Evolutionary conservation across 2,329 filamentous ascomycete species (phyloP).

Genomic region (Aspergillus neotritici): DNA sequence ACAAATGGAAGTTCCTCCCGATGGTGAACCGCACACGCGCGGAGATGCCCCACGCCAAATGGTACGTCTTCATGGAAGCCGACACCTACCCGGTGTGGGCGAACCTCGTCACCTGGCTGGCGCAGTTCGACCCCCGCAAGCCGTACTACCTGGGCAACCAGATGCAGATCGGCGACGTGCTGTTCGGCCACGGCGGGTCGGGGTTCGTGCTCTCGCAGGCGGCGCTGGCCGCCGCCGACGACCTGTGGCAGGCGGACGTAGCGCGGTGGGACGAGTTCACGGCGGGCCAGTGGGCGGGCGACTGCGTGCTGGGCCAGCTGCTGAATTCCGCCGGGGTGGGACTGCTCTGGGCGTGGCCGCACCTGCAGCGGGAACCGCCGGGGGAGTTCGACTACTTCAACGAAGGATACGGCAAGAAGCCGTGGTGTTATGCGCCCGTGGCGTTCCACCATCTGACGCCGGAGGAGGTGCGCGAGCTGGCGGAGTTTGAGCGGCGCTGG

Average conservation of each 20-base stretch:
- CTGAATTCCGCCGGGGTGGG: constrained; percentile 39
- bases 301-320: constrained; percentile 44
- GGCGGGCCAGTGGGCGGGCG: constrained; percentile 41
- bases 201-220: constrained; percentile 47
- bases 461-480: constrained; percentile 38
- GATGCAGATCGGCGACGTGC: constrained; percentile 43
- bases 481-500: constrained; percentile 33
- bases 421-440: constrained; percentile 46
- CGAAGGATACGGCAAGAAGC: constrained; percentile 30
- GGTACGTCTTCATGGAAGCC: constrained; percentile 55
- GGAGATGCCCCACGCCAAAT: constrained; percentile 44
- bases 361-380: constrained; percentile 35
- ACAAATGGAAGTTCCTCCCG: constrained; percentile 54
- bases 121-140: constrained; percentile 40
- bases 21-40: constrained; percentile 46
- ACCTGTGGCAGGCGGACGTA: constrained; percentile 34
- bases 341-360: constrained; percentile 44
- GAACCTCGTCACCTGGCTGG: constrained; percentile 49
- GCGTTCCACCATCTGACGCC: constrained; percentile 46
- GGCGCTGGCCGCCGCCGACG: constrained; percentile 38
- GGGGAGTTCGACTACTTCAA: constrained; percentile 37
- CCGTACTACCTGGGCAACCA: constrained; percentile 51
- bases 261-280: constrained; percentile 42
- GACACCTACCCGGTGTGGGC: constrained; percentile 53
- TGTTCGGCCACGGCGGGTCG: constrained; percentile 49